These are phyloP conservation scores for Aphanomyces euteiches DNA, from an alignment of 352 stramenopile species.

Conservation along the genomic window DNA sequence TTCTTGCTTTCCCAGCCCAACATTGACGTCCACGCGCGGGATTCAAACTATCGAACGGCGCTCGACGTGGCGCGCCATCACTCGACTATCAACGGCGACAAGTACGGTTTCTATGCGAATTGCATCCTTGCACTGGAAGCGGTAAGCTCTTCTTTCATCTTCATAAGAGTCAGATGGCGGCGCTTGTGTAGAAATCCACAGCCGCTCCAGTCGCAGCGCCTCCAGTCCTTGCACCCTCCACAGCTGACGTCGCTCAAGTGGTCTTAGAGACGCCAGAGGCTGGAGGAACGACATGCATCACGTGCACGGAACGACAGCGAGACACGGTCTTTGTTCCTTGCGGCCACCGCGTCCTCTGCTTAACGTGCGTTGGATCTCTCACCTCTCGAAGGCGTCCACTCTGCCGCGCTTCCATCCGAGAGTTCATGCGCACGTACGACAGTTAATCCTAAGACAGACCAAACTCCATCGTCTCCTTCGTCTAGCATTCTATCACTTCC, in stretches of 20 bases:
- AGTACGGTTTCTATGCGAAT: constrained; percentile 40
- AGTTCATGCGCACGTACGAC: constrained; percentile 73
- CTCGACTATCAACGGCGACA: constrained; percentile 31
- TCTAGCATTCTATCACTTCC: no score
- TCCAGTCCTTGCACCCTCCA: neutral
- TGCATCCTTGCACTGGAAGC: constrained; percentile 17
- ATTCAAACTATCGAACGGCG: constrained; percentile 44
- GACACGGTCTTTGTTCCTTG: constrained; percentile 47
- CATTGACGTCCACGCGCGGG: constrained; percentile 31
- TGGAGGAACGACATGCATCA: constrained; percentile 47
- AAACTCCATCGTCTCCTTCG: no score
- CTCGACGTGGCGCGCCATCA: constrained; percentile 6
- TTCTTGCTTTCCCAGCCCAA: constrained; percentile 44
- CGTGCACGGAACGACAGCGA: constrained; percentile 78
- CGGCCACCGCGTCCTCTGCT: neutral
- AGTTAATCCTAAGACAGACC: constrained; percentile 37
- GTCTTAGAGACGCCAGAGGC: neutral
- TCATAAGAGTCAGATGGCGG: no score
- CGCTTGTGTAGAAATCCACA: no score
- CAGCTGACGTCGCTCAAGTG: neutral
- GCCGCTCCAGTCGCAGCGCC: no score
- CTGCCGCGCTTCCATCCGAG: constrained; percentile 43
- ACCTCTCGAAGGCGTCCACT: neutral
- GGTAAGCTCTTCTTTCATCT: neutral
- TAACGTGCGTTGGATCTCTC: neutral